phyloP scores from a whole-genome alignment of 768 basidiomycete species.

The Leccinum broughii region DNA sequence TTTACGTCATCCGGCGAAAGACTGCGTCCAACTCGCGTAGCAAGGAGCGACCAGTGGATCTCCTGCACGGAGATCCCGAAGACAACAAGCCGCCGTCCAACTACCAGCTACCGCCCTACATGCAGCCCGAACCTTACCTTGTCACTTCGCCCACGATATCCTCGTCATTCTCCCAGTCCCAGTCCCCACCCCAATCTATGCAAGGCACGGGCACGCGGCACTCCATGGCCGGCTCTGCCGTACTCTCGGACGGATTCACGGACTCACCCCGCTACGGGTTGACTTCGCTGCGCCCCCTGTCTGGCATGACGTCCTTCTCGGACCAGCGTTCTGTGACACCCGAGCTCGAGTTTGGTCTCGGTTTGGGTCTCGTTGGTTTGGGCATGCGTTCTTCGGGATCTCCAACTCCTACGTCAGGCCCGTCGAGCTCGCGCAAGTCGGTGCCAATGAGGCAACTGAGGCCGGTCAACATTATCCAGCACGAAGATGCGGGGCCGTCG shows the following conservation, averaged over 20 bases:
- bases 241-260: constrained; percentile 19
- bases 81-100: constrained; percentile 43
- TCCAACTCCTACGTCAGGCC: constrained; percentile 8
- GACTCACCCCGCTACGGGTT: constrained; percentile 28
- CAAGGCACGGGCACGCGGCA: constrained; percentile 27
- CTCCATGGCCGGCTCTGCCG: constrained; percentile 22
- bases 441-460: constrained; percentile 52
- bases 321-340: constrained; percentile 50
- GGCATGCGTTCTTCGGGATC: constrained; percentile 19
- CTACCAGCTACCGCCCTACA: constrained; percentile 65
- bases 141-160: constrained; percentile 60
- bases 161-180: constrained; percentile 30
- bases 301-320: constrained; percentile 29
- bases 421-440: constrained; percentile 37
- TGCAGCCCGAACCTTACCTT: constrained; percentile 75
- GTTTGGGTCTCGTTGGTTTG: background rate
- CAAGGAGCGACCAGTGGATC: constrained; percentile 65
- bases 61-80: constrained; percentile 59
- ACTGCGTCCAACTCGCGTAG: constrained; percentile 33
- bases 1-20: constrained; percentile 54
- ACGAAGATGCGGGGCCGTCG: constrained; percentile 71
- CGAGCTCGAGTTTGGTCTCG: constrained; percentile 32
- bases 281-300: constrained; percentile 26
- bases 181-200: constrained; percentile 20
- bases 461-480: constrained; percentile 79